Conservation (phyloP, 768 basidiomycete genomes). For the Floccularia luteovirens region DNA sequence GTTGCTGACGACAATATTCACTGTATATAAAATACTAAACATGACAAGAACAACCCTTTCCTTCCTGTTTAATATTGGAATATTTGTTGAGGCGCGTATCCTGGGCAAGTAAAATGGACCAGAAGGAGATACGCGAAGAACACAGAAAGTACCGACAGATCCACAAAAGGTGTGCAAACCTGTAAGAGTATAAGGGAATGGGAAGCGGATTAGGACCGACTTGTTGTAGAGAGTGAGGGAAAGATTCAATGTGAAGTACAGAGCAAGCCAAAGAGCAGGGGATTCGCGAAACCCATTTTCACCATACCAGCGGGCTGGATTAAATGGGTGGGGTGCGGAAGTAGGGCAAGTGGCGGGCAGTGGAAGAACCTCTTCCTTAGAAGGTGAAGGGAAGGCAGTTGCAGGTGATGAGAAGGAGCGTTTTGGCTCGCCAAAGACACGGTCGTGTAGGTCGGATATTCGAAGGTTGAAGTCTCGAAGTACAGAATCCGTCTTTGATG, state of each 20-base stretch:
- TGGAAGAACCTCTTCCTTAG: too few species aligned
- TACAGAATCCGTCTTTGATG: too few species aligned
- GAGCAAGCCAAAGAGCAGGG: constrained; percentile 48
- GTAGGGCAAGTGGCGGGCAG: too few species aligned
- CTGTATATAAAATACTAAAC: constrained; percentile 86
- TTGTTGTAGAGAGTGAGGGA: constrained; percentile 95
- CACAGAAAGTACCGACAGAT: constrained; percentile 66
- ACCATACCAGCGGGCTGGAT: background rate
- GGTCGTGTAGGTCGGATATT: constrained; percentile 1
- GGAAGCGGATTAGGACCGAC: constrained; percentile 82
- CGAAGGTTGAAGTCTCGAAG: background rate
- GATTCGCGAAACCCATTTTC: constrained; percentile 8
- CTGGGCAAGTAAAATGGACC: background rate
- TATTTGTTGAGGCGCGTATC: constrained; percentile 2
- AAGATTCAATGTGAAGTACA: constrained; percentile 91
- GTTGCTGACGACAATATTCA: constrained; percentile 95
- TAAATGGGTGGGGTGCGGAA: too few species aligned
- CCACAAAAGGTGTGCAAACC: constrained; percentile 88
- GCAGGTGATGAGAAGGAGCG: background rate
- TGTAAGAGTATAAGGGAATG: constrained; percentile 93
- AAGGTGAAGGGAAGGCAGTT: background rate
- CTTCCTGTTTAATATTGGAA: constrained; percentile 27
- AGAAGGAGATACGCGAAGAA: constrained; percentile 29
- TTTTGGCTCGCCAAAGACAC: background rate
- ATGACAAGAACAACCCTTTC: constrained; percentile 64